Conservation (phyloP, 129 eudicot species). For the Helichrysum umbraculigerum region DNA sequence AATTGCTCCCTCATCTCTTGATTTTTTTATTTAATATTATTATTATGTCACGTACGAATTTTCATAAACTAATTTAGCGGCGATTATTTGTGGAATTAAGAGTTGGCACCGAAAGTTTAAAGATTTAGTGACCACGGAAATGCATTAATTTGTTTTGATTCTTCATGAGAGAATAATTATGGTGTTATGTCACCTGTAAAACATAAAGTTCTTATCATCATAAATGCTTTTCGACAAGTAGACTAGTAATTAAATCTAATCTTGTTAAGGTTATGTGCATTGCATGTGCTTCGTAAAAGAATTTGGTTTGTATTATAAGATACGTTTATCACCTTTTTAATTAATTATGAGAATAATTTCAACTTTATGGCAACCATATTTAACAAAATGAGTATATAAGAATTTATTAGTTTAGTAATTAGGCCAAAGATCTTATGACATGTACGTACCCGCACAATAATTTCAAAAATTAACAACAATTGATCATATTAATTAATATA, state of each 20-base stretch:
- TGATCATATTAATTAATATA: too few relatives aligned
- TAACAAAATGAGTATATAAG: too few relatives aligned
- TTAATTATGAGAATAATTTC: neutral
- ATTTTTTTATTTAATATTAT: too few relatives aligned
- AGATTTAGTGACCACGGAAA: neutral
- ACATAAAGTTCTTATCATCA: neutral
- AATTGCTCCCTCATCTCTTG: too few relatives aligned
- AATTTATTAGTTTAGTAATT: too few relatives aligned
- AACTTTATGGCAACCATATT: too few relatives aligned
- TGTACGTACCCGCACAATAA: too few relatives aligned
- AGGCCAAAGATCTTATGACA: neutral
- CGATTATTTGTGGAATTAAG: neutral
- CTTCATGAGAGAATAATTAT: neutral
- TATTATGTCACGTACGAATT: too few relatives aligned
- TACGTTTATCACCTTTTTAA: neutral
- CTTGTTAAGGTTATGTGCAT: neutral
- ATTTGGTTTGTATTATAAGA: neutral
- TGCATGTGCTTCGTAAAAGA: conserved; percentile 8
- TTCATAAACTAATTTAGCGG: neutral
- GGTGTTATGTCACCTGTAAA: conserved; percentile 23
- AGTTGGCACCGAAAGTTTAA: conserved; percentile 20
- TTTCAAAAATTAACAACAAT: too few relatives aligned
- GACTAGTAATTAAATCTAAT: neutral
- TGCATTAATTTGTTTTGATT: conserved; percentile 9
- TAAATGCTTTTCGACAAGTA: neutral